Evolutionary conservation across 2,329 filamentous ascomycete genomes (phyloP).

Genomic region (Cercospora nicotianae): DNA sequence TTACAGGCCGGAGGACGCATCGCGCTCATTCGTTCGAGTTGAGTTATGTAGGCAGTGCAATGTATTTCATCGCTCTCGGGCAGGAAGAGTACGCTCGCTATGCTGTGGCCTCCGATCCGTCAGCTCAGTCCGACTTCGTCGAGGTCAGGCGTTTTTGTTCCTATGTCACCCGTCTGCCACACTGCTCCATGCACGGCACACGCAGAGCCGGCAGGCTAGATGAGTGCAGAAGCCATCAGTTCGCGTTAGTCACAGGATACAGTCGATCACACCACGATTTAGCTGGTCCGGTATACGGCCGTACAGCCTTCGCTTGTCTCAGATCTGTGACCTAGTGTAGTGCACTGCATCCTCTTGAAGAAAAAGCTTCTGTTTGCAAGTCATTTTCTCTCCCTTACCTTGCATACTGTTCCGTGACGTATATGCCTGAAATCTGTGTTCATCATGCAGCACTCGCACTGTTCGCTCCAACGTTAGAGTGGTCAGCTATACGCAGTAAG

Average conservation of each 20-base stretch:
- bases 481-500: background rate
- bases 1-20: constrained; percentile 14
- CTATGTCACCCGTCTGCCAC: background rate
- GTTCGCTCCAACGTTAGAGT: background rate
- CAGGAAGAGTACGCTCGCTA: background rate
- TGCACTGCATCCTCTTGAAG: background rate
- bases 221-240: background rate
- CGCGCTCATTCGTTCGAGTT: constrained; percentile 3
- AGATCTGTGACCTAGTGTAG: background rate
- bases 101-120: background rate
- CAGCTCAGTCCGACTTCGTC: background rate
- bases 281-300: background rate
- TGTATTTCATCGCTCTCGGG: background rate
- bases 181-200: background rate
- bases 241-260: background rate
- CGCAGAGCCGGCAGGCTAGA: background rate
- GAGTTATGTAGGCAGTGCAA: background rate
- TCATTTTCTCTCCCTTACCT: background rate
- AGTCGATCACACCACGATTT: background rate
- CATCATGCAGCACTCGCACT: background rate
- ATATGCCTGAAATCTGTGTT: background rate
- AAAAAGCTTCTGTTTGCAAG: background rate
- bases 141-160: background rate
- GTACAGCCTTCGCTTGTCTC: background rate
- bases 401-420: background rate